Conservation (phyloP, 768 basidiomycete species). For the Pleurotus djamor region DNA sequence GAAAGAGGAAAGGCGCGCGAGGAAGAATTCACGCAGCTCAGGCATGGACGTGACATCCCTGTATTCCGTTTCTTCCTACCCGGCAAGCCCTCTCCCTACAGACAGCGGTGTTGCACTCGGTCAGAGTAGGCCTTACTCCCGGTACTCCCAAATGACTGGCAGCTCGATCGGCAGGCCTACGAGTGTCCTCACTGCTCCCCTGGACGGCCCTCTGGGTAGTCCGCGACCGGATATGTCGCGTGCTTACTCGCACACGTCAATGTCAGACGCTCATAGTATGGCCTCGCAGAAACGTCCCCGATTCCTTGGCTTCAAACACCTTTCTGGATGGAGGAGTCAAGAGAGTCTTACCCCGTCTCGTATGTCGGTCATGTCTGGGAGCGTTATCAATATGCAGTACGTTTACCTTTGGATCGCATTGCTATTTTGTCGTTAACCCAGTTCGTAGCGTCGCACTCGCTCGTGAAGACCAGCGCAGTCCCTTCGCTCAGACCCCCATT, state of each 20-base stretch:
- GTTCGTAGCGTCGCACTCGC: slow-evolving; percentile 70
- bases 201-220: slow-evolving; percentile 27
- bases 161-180: slow-evolving; percentile 50
- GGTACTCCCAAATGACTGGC: slow-evolving; percentile 43
- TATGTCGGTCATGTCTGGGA: slow-evolving; percentile 77
- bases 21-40: slow-evolving; percentile 75
- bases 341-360: slow-evolving; percentile 82
- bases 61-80: slow-evolving; percentile 43
- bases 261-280: slow-evolving; percentile 78
- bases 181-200: slow-evolving; percentile 51
- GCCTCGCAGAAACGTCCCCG: slow-evolving; percentile 65
- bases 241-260: slow-evolving; percentile 75
- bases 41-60: slow-evolving; percentile 71
- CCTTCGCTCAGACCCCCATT: slow-evolving; percentile 24
- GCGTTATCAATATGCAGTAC: slow-evolving; percentile 93
- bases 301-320: slow-evolving; percentile 77
- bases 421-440: slow-evolving; percentile 8
- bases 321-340: slow-evolving; percentile 73
- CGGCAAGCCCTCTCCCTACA: slow-evolving; percentile 48
- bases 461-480: slow-evolving; percentile 45
- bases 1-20: slow-evolving; percentile 67
- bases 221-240: slow-evolving; percentile 63
- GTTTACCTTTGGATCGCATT: slow-evolving; percentile 25
- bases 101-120: slow-evolving; percentile 53
- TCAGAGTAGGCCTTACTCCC: slow-evolving; percentile 49